A percentile compares a stretch with the other conserved stretches of the same genome.
phyloP scores from a whole-genome alignment of 108 stramenopile species.

The Aurantiochytrium sp. region DNA sequence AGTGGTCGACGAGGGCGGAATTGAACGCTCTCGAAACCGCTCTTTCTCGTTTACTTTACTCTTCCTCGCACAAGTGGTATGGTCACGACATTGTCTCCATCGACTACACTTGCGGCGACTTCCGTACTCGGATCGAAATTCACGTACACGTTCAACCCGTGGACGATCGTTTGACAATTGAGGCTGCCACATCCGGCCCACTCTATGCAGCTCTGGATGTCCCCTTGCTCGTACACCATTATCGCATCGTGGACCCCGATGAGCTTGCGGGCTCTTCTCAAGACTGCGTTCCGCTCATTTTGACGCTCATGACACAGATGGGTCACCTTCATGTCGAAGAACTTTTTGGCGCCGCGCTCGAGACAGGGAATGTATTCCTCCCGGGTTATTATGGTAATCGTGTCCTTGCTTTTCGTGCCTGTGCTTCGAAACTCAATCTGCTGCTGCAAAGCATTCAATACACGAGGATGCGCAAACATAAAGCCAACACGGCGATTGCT shows the following conservation, averaged over 20 bases:
- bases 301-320: too few species aligned
- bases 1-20: too few species aligned
- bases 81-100: background rate
- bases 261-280: background rate
- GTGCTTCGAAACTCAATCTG: background rate
- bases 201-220: background rate
- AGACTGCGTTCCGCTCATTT: too few species aligned
- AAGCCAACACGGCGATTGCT: background rate
- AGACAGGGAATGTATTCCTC: too few species aligned
- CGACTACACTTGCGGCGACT: background rate
- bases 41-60: too few species aligned
- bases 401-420: background rate
- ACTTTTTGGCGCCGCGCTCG: too few species aligned
- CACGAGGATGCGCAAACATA: background rate
- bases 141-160: background rate
- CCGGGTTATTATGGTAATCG: background rate
- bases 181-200: background rate
- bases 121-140: background rate
- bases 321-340: too few species aligned
- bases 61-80: background rate
- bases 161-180: background rate
- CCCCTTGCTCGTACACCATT: background rate
- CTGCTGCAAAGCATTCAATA: background rate
- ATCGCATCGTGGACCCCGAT: background rate
- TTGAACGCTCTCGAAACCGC: too few species aligned